phyloP scores from a whole-genome alignment of 2,329 filamentous ascomycete genomes.

The Trichoderma koningiopsis region DNA sequence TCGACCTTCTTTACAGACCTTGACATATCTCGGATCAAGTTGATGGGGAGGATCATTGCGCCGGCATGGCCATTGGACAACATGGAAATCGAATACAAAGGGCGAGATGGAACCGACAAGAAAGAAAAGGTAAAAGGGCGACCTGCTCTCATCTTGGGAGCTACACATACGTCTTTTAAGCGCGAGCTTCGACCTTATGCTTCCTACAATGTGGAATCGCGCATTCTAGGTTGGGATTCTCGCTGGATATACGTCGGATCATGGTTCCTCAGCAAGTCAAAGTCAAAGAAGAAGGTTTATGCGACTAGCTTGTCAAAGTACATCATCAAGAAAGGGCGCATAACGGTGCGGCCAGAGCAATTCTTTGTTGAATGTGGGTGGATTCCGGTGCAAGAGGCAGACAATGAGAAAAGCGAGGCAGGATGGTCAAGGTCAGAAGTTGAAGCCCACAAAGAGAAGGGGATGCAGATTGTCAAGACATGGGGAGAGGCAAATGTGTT shows the following conservation, averaged over 20 bases:
- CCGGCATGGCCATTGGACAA: background rate
- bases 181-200: background rate
- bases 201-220: conserved; percentile 16
- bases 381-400: background rate
- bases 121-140: conserved; percentile 9
- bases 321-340: background rate
- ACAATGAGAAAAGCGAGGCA: background rate
- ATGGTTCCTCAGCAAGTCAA: conserved; percentile 10
- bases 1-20: conserved; percentile 3
- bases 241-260: conserved; percentile 26
- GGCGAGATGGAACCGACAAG: conserved; percentile 1
- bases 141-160: conserved; percentile 19
- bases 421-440: conserved; percentile 15
- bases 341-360: background rate
- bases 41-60: background rate
- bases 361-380: background rate
- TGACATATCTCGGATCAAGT: background rate
- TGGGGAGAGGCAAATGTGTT: conserved; percentile 16
- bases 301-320: background rate
- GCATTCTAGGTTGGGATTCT: conserved; percentile 17
- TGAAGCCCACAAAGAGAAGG: conserved; percentile 8
- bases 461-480: conserved; percentile 5
- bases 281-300: background rate
- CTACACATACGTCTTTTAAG: conserved; percentile 22
- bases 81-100: conserved; percentile 18